Base-by-base conservation (phyloP, 2,329 filamentous ascomycete genomes). In the Microthyrium microscopicum region DNA sequence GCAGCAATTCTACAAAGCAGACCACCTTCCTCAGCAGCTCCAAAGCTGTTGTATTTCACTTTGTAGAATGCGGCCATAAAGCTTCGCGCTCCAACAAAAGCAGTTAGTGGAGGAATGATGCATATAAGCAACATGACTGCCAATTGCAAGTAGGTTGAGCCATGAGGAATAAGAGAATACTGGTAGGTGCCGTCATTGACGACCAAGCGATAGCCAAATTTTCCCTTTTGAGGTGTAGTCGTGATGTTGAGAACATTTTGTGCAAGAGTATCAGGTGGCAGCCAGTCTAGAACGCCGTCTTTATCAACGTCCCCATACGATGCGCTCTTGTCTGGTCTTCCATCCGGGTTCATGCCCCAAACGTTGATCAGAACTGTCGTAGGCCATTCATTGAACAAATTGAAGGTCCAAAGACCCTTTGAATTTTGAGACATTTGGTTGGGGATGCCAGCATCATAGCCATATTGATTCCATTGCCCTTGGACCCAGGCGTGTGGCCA, bases 331-430 rank as follows among this genome's bases (percentile, higher is more conserved):
- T 77, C 73, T 0, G 73, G 71, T 42, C 66, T 53, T 13, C 70
- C 70, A 48, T 75, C 64, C 1, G 65, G 62, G 43, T 76, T 72
- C 47, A 76, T 70, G 33, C 73, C 73, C 73, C 73, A 77, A 5
- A 73, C 60, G 41, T 76, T 77, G 38, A 76, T 53, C 44, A 76
- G 71, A 36, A 70, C 64, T 30, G 64, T 53, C 3, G 66, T 63
- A 4, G 73, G 73, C 64, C 70, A 77, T 45, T 77, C 73, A 3
- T 62, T 58, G 61, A 74, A 66, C 38, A 75, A 70, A 40, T 70
- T 59, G 42, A 66, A 68, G 15, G 58, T 54, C 73, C 73, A 77
- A 3, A 57, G 33, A 70, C 58, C 15, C 52, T 49, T 5, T 55
- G 51, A 20, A 59, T 54, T 28, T 55, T 46, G 53, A 76, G 64